Evolutionary conservation across 2,329 filamentous ascomycete genomes (phyloP).

Genomic region (Penicillium crustosum): DNA sequence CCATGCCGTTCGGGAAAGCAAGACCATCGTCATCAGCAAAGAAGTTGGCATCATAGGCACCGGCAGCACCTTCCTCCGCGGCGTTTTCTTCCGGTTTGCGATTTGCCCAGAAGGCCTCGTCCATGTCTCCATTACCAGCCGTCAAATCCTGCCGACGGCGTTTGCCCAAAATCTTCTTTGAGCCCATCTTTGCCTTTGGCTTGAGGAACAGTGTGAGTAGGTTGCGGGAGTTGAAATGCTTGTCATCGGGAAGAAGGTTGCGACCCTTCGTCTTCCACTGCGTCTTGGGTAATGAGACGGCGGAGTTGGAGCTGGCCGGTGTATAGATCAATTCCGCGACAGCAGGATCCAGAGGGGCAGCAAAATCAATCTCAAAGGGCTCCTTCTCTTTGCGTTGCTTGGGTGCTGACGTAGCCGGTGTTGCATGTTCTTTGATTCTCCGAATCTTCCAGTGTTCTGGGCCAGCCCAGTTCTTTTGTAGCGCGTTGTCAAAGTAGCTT

Average conservation of each 20-base stretch:
- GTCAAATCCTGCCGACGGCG: constrained; percentile 52
- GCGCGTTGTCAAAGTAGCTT: constrained; percentile 94
- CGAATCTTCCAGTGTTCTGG: constrained; percentile 99
- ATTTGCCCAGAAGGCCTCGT: constrained; percentile 93
- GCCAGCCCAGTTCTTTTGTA: constrained; percentile 96
- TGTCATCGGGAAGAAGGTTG: constrained; percentile 93
- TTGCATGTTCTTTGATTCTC: constrained; percentile 77
- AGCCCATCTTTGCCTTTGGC: constrained; percentile 80
- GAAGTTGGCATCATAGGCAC: constrained; percentile 95
- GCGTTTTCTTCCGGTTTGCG: constrained; percentile 56
- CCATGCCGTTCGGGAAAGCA: constrained; percentile 48
- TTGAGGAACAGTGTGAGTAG: constrained; percentile 90
- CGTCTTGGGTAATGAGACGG: constrained; percentile 84
- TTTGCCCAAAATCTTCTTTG: constrained; percentile 58
- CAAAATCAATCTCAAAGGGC: constrained; percentile 91
- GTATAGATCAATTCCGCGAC: constrained; percentile 78
- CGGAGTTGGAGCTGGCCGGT: constrained; percentile 73
- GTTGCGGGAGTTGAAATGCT: constrained; percentile 94
- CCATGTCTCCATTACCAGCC: constrained; percentile 72
- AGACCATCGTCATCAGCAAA: constrained; percentile 71
- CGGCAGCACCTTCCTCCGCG: constrained; percentile 61
- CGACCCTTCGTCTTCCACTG: constrained; percentile 94
- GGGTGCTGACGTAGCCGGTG: constrained; percentile 50
- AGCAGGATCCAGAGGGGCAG: constrained; percentile 67
- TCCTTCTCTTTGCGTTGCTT: constrained; percentile 89